Conservation (phyloP, 2,329 filamentous ascomycete genomes). For the Venturiaceae sp. region DNA sequence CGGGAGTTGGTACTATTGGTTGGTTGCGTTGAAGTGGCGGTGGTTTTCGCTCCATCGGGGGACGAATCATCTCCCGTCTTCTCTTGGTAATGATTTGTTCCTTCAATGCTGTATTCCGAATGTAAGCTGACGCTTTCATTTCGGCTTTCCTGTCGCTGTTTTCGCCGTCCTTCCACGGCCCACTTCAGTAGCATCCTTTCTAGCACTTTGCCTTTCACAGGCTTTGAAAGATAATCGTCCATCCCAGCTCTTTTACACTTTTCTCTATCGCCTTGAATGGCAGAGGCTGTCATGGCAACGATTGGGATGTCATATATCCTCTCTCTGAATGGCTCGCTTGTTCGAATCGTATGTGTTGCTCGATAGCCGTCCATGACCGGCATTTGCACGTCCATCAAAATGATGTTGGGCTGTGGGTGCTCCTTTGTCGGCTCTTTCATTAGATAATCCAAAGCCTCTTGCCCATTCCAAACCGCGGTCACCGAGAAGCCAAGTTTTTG, state of each 20-base stretch:
- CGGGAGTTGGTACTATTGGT: background rate
- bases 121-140: constrained; percentile 4
- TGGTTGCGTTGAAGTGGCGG: background rate
- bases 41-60: background rate
- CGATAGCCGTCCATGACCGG: constrained; percentile 69
- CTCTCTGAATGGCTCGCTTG: constrained; percentile 54
- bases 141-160: constrained; percentile 20
- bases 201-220: constrained; percentile 57
- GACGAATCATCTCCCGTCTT: background rate
- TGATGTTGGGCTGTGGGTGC: constrained; percentile 57
- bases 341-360: constrained; percentile 63
- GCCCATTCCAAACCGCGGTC: constrained; percentile 5
- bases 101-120: constrained; percentile 1
- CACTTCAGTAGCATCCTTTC: constrained; percentile 65
- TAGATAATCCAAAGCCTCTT: constrained; percentile 65
- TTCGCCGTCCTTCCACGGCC: constrained; percentile 38
- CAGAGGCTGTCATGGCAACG: constrained; percentile 73
- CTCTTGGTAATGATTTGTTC: background rate
- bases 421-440: constrained; percentile 38
- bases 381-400: constrained; percentile 73
- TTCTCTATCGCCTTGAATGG: constrained; percentile 66
- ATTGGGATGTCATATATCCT: constrained; percentile 56
- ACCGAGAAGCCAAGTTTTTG: constrained; percentile 8
- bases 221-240: constrained; percentile 68
- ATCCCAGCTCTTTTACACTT: constrained; percentile 66